Conservation (phyloP, 23 red algal genomes). For the Gracilaria vermiculophylla region DNA sequence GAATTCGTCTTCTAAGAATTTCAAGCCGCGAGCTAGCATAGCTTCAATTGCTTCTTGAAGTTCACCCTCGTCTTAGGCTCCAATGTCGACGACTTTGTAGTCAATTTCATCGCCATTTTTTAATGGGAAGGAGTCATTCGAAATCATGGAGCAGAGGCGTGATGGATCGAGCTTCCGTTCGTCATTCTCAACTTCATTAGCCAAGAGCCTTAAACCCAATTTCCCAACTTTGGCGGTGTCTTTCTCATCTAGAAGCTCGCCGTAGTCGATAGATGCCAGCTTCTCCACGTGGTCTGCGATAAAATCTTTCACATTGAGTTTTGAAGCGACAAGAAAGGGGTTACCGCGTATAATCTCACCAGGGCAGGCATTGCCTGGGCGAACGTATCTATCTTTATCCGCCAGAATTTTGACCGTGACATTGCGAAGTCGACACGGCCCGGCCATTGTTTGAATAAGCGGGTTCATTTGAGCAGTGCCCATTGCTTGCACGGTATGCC, state of each 20-base stretch:
- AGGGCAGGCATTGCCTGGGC: no score
- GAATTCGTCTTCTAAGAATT: no score
- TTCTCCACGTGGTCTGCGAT: no score
- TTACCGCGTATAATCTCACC: no score
- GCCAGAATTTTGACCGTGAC: conserved; percentile 9
- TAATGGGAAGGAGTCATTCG: conserved; percentile 4
- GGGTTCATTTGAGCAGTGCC: background rate
- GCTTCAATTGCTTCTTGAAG: background rate
- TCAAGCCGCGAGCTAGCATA: no score
- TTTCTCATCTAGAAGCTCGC: background rate
- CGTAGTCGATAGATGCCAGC: background rate
- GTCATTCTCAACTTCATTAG: background rate
- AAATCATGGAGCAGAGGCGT: background rate
- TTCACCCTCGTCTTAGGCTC: background rate
- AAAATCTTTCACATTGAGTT: no score
- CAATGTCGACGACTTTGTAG: conserved; percentile 28
- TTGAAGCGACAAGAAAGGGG: no score
- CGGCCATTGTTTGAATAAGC: conserved; percentile 20
- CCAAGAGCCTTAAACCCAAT: conserved; percentile 20
- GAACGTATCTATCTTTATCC: background rate
- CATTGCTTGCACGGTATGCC: background rate
- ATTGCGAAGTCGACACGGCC: conserved; percentile 48
- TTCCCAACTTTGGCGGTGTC: conserved; percentile 25
- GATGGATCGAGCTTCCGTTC: background rate
- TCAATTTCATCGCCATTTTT: conserved; percentile 34